Base-by-base conservation (phyloP, 768 basidiomycete genomes). In the Russula vinacea region DNA sequence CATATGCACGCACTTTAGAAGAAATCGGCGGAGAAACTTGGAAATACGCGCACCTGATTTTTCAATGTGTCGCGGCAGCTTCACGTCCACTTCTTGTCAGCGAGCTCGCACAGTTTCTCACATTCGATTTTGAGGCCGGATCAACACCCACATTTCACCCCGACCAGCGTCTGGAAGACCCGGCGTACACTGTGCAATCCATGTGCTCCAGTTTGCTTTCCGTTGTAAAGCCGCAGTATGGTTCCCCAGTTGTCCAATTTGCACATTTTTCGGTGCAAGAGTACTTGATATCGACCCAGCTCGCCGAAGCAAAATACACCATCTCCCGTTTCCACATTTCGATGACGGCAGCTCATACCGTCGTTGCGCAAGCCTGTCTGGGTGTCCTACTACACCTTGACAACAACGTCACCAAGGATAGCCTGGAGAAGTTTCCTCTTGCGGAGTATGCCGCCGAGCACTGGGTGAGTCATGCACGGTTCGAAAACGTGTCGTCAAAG, bases 21-120 rank as follows among this genome's bases (percentile, higher is more conserved):
- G 54, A 26, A 2, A 39, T 56, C 5, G 54, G 17, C 2, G 16
- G 26, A 1, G 16, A 40, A 17, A 40, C 26, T 8, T 56, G 54
- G 54, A 22, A 42, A 13, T 42, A 26, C 19, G 54, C 39, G 2
- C 54, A 42, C 26, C 39, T 39, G 1, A 39, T 56, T 6, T 40
- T 56, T 19, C 54, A 56, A 8, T 40, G 37, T 24, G 54, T 56
- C 17, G 24, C 39, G 10, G 54, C 17, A 2, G 54, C 54, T 26
- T 56, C 54, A 8, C 54, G 39, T 11, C 54, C 54, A 7, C 39
- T 56, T 24, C 39, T 14, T 17, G 54, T 17, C 17, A 2, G 24
- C 24, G 54, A 56, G 11, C 54, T 56, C 39, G 54, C 54, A 40
- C 39, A 56, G 39, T 40, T 56, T 39, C 54, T 56, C 54, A 37